Evolutionary conservation across 495 filamentous ascomycete genomes (phyloP).

Genomic region (Amniculicola lignicola): DNA sequence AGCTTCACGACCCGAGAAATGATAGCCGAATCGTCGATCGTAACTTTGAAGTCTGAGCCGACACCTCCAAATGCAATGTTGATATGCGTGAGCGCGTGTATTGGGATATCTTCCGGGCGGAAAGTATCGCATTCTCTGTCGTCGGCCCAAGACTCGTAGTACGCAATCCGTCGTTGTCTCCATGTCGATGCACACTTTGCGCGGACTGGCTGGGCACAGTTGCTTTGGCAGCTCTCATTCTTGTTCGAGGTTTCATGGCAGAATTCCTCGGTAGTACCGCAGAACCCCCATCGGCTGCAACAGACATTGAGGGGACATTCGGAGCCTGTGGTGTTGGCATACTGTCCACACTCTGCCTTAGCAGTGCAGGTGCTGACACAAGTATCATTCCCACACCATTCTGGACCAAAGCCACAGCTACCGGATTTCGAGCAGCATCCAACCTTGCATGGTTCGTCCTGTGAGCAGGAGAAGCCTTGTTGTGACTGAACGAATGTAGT

Average conservation of each 20-base stretch:
- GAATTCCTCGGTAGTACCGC: slow-evolving; percentile 47
- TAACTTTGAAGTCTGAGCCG: not conserved
- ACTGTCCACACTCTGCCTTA: slow-evolving; percentile 45
- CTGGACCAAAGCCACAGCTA: not conserved
- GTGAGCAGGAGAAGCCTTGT: not conserved
- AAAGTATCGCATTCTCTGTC: slow-evolving; percentile 14
- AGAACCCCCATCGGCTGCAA: slow-evolving; percentile 38
- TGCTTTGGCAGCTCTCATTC: slow-evolving; percentile 33
- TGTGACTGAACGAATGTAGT: not conserved
- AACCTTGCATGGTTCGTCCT: not conserved
- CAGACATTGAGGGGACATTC: slow-evolving; percentile 39
- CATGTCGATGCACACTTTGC: slow-evolving; percentile 13
- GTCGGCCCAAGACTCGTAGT: slow-evolving; percentile 33
- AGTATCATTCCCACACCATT: slow-evolving; percentile 33
- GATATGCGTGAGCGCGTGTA: slow-evolving; percentile 12
- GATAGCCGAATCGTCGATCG: not conserved
- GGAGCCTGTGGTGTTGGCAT: slow-evolving; percentile 25
- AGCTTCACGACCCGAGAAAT: slow-evolving; percentile 49
- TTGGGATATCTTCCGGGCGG: slow-evolving; percentile 2
- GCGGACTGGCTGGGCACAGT: slow-evolving; percentile 23
- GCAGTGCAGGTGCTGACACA: slow-evolving; percentile 46
- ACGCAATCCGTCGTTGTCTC: slow-evolving; percentile 26
- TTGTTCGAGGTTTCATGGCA: slow-evolving; percentile 36
- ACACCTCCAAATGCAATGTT: not conserved
- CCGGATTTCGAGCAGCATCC: not conserved